These are phyloP conservation scores for Dipodascopsis tothii DNA, from an alignment of 805 yeast genomes.

Conservation along the genomic window DNA sequence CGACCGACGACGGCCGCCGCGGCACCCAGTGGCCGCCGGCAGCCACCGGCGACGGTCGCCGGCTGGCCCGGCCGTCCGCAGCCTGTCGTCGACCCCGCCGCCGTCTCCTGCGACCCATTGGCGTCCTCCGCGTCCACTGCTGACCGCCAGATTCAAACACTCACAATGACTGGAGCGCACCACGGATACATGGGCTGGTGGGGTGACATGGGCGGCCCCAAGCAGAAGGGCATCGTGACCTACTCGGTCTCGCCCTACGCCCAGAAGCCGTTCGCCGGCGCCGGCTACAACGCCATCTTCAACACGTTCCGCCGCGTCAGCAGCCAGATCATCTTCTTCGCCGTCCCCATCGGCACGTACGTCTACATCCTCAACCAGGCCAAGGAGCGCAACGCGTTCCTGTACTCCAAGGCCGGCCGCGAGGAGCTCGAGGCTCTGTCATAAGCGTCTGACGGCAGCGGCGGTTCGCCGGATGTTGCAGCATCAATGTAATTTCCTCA, in stretches of 20 bases:
- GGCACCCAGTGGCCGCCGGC: too few relatives aligned
- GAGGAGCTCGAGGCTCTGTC: slow-evolving; percentile 67
- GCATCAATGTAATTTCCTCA: too few relatives aligned
- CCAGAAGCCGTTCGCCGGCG: slow-evolving; percentile 84
- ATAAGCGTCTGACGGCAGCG: slow-evolving; percentile 18
- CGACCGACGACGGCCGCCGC: too few relatives aligned
- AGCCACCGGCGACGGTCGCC: too few relatives aligned
- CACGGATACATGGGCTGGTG: slow-evolving; percentile 86
- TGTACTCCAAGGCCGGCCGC: slow-evolving; percentile 97
- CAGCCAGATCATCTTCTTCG: slow-evolving; percentile 70
- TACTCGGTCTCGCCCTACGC: slow-evolving; percentile 92
- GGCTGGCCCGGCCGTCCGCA: too few relatives aligned
- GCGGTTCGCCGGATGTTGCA: too few relatives aligned
- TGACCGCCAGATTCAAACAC: too few relatives aligned
- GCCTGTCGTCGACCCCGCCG: too few relatives aligned
- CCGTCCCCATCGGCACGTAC: slow-evolving; percentile 69
- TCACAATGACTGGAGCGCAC: slow-evolving; percentile 22
- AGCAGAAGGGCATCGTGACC: slow-evolving; percentile 71
- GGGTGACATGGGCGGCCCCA: slow-evolving; percentile 78
- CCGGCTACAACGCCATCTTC: slow-evolving; percentile 76
- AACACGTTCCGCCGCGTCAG: slow-evolving; percentile 91
- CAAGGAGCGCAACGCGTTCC: slow-evolving; percentile 67
- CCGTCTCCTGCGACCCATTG: too few relatives aligned
- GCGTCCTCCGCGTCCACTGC: too few relatives aligned
- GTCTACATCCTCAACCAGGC: slow-evolving; percentile 84